phyloP scores from a whole-genome alignment of 129 eudicot species.

The Arctium minus region DNA sequence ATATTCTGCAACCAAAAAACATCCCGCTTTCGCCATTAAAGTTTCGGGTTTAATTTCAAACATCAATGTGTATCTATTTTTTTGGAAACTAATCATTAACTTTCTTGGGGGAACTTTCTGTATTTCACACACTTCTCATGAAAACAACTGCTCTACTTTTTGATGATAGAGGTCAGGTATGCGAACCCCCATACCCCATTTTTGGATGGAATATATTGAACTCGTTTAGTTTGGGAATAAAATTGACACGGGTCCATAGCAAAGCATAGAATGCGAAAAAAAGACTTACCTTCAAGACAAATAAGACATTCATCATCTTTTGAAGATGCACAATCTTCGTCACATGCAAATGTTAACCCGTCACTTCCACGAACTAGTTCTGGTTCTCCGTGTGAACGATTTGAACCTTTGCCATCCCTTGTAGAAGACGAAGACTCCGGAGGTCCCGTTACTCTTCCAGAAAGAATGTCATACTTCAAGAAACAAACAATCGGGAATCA shows the following conservation, averaged over 20 bases:
- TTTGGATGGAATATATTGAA: background rate
- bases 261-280: background rate
- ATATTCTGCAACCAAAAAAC: slow-evolving; percentile 40
- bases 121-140: background rate
- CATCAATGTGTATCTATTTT: background rate
- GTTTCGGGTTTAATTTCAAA: background rate
- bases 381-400: background rate
- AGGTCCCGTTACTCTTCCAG: background rate
- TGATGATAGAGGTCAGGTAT: background rate
- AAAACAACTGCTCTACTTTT: background rate
- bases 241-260: background rate
- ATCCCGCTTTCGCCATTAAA: background rate
- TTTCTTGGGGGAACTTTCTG: background rate
- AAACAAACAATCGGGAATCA: background rate
- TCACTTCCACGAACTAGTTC: background rate
- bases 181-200: background rate
- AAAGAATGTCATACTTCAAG: background rate
- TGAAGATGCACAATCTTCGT: background rate
- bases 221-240: background rate
- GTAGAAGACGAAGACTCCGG: background rate
- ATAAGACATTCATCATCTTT: slow-evolving; percentile 26
- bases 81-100: background rate
- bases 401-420: background rate
- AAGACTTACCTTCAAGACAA: slow-evolving; percentile 22
- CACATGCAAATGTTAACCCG: background rate